Evolutionary conservation across 148 eudicot genomes (phyloP).

Genomic region (Pharnaceum exiguum): DNA sequence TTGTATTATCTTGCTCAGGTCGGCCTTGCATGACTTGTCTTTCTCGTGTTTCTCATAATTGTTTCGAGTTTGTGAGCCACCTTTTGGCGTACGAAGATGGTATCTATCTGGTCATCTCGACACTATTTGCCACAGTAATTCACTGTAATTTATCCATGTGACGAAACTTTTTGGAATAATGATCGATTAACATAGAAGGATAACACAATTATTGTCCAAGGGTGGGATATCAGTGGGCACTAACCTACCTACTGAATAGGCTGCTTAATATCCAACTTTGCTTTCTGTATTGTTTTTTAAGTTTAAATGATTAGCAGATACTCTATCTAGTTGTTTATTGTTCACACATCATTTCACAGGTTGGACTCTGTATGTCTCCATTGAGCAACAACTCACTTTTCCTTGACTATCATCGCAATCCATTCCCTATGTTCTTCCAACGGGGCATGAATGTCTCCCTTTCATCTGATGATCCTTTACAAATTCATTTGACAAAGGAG

Average conservation of each 20-base stretch:
- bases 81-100: no score
- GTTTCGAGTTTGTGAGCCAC: background rate
- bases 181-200: no score
- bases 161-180: no score
- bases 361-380: conserved; percentile 82
- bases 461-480: conserved; percentile 76
- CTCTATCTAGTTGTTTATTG: background rate
- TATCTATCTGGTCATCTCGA: no score
- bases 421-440: conserved; percentile 74
- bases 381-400: conserved; percentile 81
- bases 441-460: conserved; percentile 83
- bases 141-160: no score
- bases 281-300: no score
- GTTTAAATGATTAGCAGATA: no score
- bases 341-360: conserved; percentile 34
- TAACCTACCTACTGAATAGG: no score
- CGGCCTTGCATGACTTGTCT: background rate
- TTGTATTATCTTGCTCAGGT: conserved; percentile 86
- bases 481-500: conserved; percentile 84
- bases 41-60: background rate
- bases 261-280: no score
- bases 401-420: conserved; percentile 78
- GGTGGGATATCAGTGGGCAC: no score
- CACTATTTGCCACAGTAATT: no score
- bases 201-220: no score